Conservation (phyloP, 2,329 filamentous ascomycete species). For the Thelonectria blattea region DNA sequence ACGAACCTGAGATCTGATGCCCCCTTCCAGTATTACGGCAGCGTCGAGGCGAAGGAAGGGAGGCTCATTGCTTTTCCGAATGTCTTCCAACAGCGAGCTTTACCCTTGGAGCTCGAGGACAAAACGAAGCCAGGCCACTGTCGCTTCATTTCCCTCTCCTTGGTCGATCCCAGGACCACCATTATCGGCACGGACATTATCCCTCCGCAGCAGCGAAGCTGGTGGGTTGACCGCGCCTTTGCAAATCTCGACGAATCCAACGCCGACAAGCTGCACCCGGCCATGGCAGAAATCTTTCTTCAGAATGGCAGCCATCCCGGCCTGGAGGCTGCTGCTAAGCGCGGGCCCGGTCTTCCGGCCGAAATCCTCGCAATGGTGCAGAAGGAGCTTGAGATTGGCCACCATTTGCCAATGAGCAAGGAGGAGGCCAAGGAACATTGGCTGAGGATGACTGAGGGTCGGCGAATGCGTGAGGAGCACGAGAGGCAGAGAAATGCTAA, state of each 20-base stretch:
- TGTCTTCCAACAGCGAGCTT: slow-evolving; percentile 31
- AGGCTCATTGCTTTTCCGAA: slow-evolving; percentile 29
- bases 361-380: slow-evolving; percentile 25
- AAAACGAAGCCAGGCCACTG: slow-evolving; percentile 55
- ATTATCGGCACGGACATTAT: slow-evolving; percentile 44
- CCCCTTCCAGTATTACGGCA: slow-evolving; percentile 26
- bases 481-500: too few relatives aligned
- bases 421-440: slow-evolving; percentile 27
- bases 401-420: slow-evolving; percentile 21
- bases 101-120: slow-evolving; percentile 54
- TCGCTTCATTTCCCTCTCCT: slow-evolving; percentile 58
- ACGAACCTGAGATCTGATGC: too few relatives aligned
- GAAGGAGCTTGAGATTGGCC: neutral
- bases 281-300: slow-evolving; percentile 7
- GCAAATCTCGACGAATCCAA: neutral
- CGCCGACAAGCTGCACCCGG: neutral
- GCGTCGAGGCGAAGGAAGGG: slow-evolving; percentile 27
- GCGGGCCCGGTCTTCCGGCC: neutral
- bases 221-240: slow-evolving; percentile 36
- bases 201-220: slow-evolving; percentile 42
- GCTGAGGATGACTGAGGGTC: slow-evolving; percentile 21
- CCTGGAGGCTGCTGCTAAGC: slow-evolving; percentile 2
- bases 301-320: neutral
- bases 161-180: slow-evolving; percentile 56
- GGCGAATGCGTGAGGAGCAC: neutral